Evolutionary conservation across 805 yeast genomes (phyloP).

Genomic region (Candida coleopterorum): DNA sequence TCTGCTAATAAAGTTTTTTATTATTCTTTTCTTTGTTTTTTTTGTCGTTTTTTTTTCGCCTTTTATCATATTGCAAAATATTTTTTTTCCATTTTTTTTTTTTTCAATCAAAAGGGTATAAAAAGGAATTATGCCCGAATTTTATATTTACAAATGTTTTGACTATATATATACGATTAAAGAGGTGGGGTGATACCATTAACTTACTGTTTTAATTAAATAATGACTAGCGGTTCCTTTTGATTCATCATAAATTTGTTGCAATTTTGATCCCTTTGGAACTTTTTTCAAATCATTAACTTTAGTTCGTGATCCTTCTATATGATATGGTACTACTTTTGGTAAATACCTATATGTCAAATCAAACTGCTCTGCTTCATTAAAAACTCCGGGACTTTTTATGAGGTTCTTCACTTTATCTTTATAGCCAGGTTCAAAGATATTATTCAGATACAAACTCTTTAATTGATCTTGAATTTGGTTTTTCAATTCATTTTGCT

Average conservation of each 20-base stretch:
- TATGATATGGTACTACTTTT: slow-evolving; percentile 49
- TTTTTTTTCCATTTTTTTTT: neutral
- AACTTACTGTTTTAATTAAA: neutral
- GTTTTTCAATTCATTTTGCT: slow-evolving; percentile 12
- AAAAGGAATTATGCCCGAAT: too few species aligned
- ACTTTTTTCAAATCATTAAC: slow-evolving; percentile 34
- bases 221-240: neutral
- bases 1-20: neutral
- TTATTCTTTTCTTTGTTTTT: neutral
- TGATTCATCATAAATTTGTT: slow-evolving; percentile 4
- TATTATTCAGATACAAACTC: slow-evolving; percentile 15
- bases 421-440: slow-evolving; percentile 33
- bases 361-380: slow-evolving; percentile 26
- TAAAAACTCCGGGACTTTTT: slow-evolving; percentile 36
- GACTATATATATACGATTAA: too few species aligned
- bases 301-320: slow-evolving; percentile 36
- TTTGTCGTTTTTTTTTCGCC: slow-evolving; percentile 2
- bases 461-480: slow-evolving; percentile 19
- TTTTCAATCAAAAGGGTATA: neutral
- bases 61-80: neutral
- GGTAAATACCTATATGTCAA: slow-evolving; percentile 51
- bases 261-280: slow-evolving; percentile 25
- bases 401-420: slow-evolving; percentile 41
- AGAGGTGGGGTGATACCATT: too few species aligned
- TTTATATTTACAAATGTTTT: neutral